Evolutionary conservation across 1,139 yeast species (phyloP), one percentile per base, ranked within the genome.

Genomic region (Pichia sp.): DNA sequence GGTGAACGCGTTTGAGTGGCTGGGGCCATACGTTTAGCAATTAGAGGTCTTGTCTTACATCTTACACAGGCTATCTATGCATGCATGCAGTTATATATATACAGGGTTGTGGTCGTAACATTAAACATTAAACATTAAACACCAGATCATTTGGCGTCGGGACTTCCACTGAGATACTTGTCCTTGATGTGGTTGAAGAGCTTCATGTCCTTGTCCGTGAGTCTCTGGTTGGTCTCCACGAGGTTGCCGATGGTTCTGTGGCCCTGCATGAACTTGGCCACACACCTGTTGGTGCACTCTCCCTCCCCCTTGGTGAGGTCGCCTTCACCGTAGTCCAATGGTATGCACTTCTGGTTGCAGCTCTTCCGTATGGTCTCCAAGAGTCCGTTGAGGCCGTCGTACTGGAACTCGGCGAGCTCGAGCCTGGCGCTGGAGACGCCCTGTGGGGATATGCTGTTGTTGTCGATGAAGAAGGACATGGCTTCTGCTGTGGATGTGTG

Each of bases 231-330:
- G 10, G 47, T 33, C 41, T 55, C 76, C 43, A 76, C 69, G 53
- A 63, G 68, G 32, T 70, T 71, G 1, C 96, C 96, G 20, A 90
- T 72, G 48, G 75, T 60, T 35, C 74, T 62, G 62, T 86, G 86
- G 38, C 85, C 81, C 58, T 72, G 72, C 68, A 85, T 81, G 62
- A 81, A 85, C 65, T 88, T 88, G 47, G 79, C 67, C 35, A 85
- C 90, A 68, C 96, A 87, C 51, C 96, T 69, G 64, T 87, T 94
- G 4, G 84, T 68, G 63, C 96, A 88, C 45, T 78, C 73, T 55
- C 71, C 67, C 62, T 88, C 96, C 24, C 95, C 96, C 56, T 87
- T 86, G 51, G 79, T 78, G 46, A 88, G 69, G 32, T 90, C 96
- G 15, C 79, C 76, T 60, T 90, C 97, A 18, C 89, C 91, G 66